Conservation (phyloP, 441 rosid genomes). For the Aquilaria agallochum region DNA sequence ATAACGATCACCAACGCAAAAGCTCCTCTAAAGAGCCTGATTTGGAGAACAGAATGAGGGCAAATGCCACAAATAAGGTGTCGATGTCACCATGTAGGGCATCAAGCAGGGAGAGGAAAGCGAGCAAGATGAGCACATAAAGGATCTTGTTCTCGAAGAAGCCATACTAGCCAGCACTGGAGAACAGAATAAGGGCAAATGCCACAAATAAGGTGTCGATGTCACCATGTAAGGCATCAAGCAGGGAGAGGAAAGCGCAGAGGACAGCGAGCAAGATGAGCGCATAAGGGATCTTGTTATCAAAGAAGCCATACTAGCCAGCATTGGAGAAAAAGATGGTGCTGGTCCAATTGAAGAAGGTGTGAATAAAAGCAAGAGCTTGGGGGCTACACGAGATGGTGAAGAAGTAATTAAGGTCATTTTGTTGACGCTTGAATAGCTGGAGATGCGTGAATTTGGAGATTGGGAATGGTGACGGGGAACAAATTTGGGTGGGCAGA, state of each 20-base stretch:
- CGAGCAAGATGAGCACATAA: conserved; percentile 71
- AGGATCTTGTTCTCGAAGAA: conserved; percentile 92
- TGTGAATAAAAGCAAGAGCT: conserved; percentile 59
- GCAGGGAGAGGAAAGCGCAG: conserved; percentile 16
- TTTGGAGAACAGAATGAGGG: conserved; percentile 71
- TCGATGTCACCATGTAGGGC: conserved; percentile 78
- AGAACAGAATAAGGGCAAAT: conserved; percentile 65
- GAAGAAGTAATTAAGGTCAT: conserved; percentile 88
- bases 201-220: conserved; percentile 54
- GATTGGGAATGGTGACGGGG: conserved; percentile 14
- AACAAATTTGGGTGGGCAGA: too few relatives aligned
- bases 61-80: conserved; percentile 41
- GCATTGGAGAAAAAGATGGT: conserved; percentile 86
- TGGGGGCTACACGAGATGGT: conserved; percentile 66
- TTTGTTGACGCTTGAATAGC: conserved; percentile 88
- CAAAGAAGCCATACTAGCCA: conserved; percentile 93
- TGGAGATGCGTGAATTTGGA: conserved; percentile 50
- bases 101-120: too few relatives aligned
- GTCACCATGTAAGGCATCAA: conserved; percentile 49
- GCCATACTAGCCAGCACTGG: conserved; percentile 92
- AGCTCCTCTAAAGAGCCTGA: conserved; percentile 88
- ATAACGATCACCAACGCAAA: conserved; percentile 21
- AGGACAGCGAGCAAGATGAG: conserved; percentile 70
- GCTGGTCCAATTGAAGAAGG: conserved; percentile 56
- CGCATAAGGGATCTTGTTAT: conserved; percentile 86